These are phyloP conservation scores for Moringa oleifera DNA, from an alignment of 345 rosid genomes.

Conservation along the genomic window DNA sequence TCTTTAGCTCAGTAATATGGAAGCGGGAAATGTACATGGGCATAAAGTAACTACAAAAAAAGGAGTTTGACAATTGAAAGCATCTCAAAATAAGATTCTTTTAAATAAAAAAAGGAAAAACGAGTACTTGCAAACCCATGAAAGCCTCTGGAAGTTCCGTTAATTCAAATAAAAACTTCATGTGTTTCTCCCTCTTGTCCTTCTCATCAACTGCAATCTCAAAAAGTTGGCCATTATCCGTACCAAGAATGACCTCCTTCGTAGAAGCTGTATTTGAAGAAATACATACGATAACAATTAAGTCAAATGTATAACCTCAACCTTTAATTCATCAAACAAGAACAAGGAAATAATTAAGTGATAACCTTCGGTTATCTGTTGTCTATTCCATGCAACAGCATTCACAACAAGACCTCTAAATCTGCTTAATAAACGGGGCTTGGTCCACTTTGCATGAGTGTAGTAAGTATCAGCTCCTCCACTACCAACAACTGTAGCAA, in stretches of 20 bases:
- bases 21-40: not conserved
- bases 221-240: conserved; percentile 84
- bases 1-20: not conserved
- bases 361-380: conserved; percentile 87
- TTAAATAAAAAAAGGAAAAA: not conserved
- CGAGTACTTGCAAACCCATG: conserved; percentile 80
- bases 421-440: conserved; percentile 72
- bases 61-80: conserved; percentile 7
- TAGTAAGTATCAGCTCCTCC: conserved; percentile 92
- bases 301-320: conserved; percentile 12
- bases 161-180: conserved; percentile 71
- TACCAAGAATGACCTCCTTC: conserved; percentile 89
- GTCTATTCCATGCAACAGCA: conserved; percentile 94
- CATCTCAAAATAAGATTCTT: not conserved
- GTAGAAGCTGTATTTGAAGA: conserved; percentile 57
- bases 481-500: conserved; percentile 70
- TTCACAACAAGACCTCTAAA: conserved; percentile 84
- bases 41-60: not conserved
- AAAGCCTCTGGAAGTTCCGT: conserved; percentile 90
- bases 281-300: conserved; percentile 10
- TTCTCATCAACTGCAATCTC: conserved; percentile 96
- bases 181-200: conserved; percentile 91
- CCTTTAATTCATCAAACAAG: conserved; percentile 1
- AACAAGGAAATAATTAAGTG: conserved; percentile 3
- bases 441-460: conserved; percentile 91